Evolutionary conservation across 2,329 filamentous ascomycete genomes (phyloP), one percentile per base, ranked within the genome.

Genomic region (Fusarium nygamai): DNA sequence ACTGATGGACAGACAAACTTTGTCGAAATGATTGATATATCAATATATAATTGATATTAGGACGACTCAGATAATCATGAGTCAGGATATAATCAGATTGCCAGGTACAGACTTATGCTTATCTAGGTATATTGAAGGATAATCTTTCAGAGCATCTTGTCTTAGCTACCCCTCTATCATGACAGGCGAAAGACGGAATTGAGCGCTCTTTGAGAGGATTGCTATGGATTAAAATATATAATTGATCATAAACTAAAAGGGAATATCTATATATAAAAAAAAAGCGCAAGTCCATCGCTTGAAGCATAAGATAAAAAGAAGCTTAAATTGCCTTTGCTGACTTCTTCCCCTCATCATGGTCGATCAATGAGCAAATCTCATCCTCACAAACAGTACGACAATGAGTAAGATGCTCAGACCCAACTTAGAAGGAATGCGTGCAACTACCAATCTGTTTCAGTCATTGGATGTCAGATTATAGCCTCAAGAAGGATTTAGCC

Each of bases 401-500:
- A 27, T 39, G 20, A 19, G 19, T 33, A 46, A 59, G 31, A 54
- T n/a, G 13, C 38, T 36, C 36, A 50, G 12, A 27, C 16, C 46
- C 46, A 48, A 48, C 46, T n/a, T 12, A 12, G n/a, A 6, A n/a
- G 27, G 48, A 24, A 51, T 51, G 29, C n/a, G 31, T 50, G 34
- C 24, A 31, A 47, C 20, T 61, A 13, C 36, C 19, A n/a, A 50
- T 24, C 9, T 43, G 9, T n/a, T 34, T 24, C 27, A 39, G 19
- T 13, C 51, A 66, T 39, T 39, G 38, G 38, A 39, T 51, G 67
- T 70, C 51, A 70, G 60, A 60, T 70, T 70, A 70, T 70, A 70
- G 67, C 24, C 31, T 33, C 20, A 53, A 38, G 27, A 47, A 34
- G 38, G 57, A 64, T 64, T 39, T 29, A 17, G 13, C 29, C 14